phyloP scores from a whole-genome alignment of 2,329 filamentous ascomycete species.

The Bipolaris gigantea region DNA sequence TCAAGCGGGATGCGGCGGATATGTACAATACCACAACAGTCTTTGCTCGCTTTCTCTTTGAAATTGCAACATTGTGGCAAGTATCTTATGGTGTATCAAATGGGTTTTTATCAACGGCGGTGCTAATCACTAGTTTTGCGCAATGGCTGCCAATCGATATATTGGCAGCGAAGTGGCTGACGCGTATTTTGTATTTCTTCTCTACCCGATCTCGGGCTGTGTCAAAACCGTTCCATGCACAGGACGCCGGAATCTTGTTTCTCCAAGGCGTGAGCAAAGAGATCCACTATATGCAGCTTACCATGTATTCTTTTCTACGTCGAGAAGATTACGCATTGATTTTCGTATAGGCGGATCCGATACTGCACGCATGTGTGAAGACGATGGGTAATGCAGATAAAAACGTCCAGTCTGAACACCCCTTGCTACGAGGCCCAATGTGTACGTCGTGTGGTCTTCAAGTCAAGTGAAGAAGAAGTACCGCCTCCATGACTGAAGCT shows the following conservation, averaged over 20 bases:
- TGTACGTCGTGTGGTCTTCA: too few relatives aligned
- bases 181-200: background rate
- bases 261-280: too few relatives aligned
- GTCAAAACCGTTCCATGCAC: background rate
- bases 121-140: background rate
- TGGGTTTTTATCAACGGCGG: background rate
- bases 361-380: background rate
- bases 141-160: background rate
- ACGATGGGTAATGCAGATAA: too few relatives aligned
- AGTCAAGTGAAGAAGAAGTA: too few relatives aligned
- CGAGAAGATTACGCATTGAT: background rate
- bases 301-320: background rate
- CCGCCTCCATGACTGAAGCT: too few relatives aligned
- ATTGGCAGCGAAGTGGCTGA: background rate
- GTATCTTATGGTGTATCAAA: background rate
- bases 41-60: slow-evolving; percentile 2
- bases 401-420: too few relatives aligned
- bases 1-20: background rate
- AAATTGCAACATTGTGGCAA: background rate
- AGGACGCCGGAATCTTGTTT: background rate
- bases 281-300: background rate
- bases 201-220: background rate
- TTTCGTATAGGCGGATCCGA: too few relatives aligned
- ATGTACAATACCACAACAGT: slow-evolving; percentile 8
- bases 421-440: too few relatives aligned